A percentile compares a stretch with the other conserved stretches of the same genome.
Conservation (phyloP, 2,329 filamentous ascomycete species). For the Simplicillium aogashimaense region DNA sequence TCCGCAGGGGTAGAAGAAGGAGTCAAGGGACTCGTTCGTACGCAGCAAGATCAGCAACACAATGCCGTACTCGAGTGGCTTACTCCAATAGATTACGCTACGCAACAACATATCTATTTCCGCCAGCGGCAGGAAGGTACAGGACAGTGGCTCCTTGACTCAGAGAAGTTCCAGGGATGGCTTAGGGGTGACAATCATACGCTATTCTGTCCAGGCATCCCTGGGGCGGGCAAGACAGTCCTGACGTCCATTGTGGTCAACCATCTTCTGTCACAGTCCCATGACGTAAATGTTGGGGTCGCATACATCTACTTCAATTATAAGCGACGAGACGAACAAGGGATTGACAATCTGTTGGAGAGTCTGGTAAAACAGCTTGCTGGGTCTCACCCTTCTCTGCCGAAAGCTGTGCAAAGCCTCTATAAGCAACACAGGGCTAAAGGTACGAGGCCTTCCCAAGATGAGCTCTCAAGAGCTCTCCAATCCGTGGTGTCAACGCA, state of each 20-base stretch:
- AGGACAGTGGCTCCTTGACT: conserved; percentile 30
- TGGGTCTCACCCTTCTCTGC: conserved; percentile 12
- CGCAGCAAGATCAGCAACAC: background rate
- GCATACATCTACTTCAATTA: conserved; percentile 39
- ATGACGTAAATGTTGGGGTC: conserved; percentile 19
- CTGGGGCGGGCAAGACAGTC: conserved; percentile 5
- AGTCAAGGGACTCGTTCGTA: too few relatives aligned
- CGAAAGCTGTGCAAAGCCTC: conserved; percentile 16
- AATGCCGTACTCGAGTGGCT: conserved; percentile 23
- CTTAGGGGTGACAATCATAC: conserved; percentile 10
- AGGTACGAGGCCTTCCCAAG: conserved; percentile 1
- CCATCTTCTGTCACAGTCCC: conserved; percentile 7
- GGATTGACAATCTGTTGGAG: conserved; percentile 15
- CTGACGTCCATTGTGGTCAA: conserved; percentile 2
- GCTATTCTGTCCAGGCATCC: conserved; percentile 27
- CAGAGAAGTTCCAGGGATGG: conserved; percentile 19
- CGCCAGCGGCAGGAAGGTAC: conserved; percentile 21
- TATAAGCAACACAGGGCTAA: conserved; percentile 12
- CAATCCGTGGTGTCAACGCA: background rate
- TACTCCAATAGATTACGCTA: conserved; percentile 19
- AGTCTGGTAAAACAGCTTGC: conserved; percentile 27
- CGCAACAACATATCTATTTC: conserved; percentile 26
- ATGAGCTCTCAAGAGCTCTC: conserved; percentile 4
- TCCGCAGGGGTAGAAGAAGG: too few relatives aligned
- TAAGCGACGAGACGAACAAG: conserved; percentile 25